Percentiles rank a stretch among this genome's conserved stretches.
Evolutionary conservation across 768 basidiomycete species (phyloP).

Genomic region (Boletus reticuloceps): DNA sequence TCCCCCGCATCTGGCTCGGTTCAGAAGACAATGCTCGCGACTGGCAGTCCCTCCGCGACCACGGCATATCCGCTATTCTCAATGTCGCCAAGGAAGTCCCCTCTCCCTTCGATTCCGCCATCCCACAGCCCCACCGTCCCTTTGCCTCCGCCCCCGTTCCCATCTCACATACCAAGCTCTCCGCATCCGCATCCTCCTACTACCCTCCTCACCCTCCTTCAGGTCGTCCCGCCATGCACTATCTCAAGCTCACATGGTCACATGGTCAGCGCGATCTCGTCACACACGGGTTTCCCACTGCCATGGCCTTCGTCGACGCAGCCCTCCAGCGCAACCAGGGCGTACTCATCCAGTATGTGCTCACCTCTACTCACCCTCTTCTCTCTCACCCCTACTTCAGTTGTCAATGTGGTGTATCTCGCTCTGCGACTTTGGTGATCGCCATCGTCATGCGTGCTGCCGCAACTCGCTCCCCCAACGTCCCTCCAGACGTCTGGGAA

Average conservation of each 20-base stretch:
- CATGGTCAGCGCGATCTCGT: conserved; percentile 93
- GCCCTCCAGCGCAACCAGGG: conserved; percentile 74
- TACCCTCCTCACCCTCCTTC: conserved; percentile 63
- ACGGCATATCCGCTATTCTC: conserved; percentile 76
- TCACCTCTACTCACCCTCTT: conserved; percentile 8
- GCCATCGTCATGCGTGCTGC: conserved; percentile 95
- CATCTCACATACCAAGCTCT: conserved; percentile 31
- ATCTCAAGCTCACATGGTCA: conserved; percentile 89
- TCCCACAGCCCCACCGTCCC: conserved; percentile 50
- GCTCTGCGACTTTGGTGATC: conserved; percentile 87
- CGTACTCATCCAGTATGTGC: conserved; percentile 79
- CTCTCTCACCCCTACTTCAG: conserved; percentile 38
- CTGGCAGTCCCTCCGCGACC: conserved; percentile 65
- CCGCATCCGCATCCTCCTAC: conserved; percentile 51
- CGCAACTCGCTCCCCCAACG: conserved; percentile 57
- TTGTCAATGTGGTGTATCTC: conserved; percentile 92
- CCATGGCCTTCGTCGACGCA: conserved; percentile 79
- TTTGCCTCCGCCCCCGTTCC: conserved; percentile 72
- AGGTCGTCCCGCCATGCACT: conserved; percentile 79
- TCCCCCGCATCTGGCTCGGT: conserved; percentile 87
- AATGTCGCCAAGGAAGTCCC: conserved; percentile 93
- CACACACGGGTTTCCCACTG: conserved; percentile 69
- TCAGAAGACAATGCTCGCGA: conserved; percentile 90
- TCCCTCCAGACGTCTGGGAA: conserved; percentile 73
- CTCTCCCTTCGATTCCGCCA: conserved; percentile 58